Conservation (phyloP, 345 rosid species). For the Cardamine resedifolia region DNA sequence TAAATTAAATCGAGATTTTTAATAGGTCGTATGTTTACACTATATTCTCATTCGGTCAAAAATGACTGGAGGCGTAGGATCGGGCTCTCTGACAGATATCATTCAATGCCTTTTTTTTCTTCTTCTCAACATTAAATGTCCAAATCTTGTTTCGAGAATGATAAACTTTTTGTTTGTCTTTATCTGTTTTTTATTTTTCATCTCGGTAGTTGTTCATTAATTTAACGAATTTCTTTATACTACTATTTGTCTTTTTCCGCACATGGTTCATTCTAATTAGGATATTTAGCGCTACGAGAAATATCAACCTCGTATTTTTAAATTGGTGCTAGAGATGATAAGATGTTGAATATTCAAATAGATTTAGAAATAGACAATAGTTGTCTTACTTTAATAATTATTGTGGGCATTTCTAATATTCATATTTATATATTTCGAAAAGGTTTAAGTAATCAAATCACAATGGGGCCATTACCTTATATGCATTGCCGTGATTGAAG, state of each 20-base stretch:
- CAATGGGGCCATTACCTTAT: not conserved
- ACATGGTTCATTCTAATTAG: not conserved
- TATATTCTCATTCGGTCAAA: not conserved
- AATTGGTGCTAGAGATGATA: conserved; percentile 12
- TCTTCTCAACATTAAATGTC: not conserved
- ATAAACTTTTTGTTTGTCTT: not conserved
- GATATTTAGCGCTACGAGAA: conserved; percentile 26
- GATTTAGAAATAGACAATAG: not conserved
- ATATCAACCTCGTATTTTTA: conserved; percentile 19
- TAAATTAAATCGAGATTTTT: not conserved
- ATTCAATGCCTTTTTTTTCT: not conserved
- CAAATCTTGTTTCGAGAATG: conserved; percentile 14
- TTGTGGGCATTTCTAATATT: not conserved
- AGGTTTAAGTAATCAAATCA: not conserved
- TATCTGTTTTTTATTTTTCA: not conserved
- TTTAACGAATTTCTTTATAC: not conserved
- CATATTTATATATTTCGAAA: not conserved
- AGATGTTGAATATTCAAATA: conserved; percentile 25
- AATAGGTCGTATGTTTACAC: not conserved
- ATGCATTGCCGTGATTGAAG: conserved; percentile 5
- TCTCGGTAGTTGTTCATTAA: conserved; percentile 20
- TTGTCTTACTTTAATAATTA: not conserved
- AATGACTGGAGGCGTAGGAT: not conserved
- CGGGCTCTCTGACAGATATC: conserved; percentile 8
- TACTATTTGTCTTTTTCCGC: conserved; percentile 17